Percentiles rank a stretch among this genome's conserved stretches.
Conservation (phyloP, 2,329 filamentous ascomycete species). For the Endocalyx cinctus region DNA sequence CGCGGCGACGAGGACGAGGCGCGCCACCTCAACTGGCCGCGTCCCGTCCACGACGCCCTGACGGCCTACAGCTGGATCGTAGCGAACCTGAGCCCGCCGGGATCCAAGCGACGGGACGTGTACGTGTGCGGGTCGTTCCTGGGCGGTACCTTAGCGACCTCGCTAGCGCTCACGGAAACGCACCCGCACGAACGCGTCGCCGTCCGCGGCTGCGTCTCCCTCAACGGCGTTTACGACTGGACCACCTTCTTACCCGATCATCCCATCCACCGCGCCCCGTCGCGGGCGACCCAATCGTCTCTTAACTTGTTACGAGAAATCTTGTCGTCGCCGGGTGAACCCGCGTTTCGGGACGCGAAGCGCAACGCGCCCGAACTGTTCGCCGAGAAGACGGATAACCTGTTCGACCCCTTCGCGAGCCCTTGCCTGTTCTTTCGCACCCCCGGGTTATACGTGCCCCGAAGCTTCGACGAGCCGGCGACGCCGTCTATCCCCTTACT, state of each 20-base stretch:
- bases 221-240: constrained; percentile 63
- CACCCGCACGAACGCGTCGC: constrained; percentile 37
- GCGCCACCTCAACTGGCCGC: constrained; percentile 45
- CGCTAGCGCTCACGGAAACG: constrained; percentile 54
- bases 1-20: constrained; percentile 3
- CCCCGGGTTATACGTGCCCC: constrained; percentile 41
- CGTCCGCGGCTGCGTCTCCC: constrained; percentile 49
- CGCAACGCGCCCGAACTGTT: constrained; percentile 33
- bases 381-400: constrained; percentile 43
- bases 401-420: constrained; percentile 59
- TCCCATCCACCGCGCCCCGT: constrained; percentile 32
- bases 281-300: no score
- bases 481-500: constrained; percentile 21
- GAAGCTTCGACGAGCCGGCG: constrained; percentile 35
- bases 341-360: constrained; percentile 33
- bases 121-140: constrained; percentile 55
- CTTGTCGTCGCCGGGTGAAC: constrained; percentile 19
- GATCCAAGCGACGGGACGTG: constrained; percentile 32
- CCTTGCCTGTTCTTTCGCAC: constrained; percentile 55
- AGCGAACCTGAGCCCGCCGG: constrained; percentile 36
- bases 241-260: constrained; percentile 54
- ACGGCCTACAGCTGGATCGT: constrained; percentile 51
- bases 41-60: constrained; percentile 51
- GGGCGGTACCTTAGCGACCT: constrained; percentile 52
- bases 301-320: constrained; percentile 14